Conservation (phyloP, 139 green algal genomes). For the Chlamydomonas sp. region DNA sequence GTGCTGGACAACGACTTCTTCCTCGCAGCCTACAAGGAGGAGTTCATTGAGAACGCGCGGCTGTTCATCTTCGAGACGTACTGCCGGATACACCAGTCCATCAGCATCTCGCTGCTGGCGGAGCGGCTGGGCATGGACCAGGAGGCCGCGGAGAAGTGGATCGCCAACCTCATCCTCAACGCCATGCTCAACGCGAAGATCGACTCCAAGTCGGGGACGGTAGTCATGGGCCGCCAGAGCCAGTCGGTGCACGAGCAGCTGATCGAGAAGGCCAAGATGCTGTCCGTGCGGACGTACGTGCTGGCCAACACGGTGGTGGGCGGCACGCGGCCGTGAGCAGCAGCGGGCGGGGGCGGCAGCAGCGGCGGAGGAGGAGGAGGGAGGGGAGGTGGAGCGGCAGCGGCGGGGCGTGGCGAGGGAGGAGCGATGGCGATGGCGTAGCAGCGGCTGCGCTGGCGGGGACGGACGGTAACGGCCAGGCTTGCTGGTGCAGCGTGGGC, state of each 20-base stretch:
- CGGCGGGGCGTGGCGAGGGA: no score
- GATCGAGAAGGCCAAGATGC: constrained; percentile 89
- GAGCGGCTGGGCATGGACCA: constrained; percentile 90
- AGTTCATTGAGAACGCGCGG: constrained; percentile 96
- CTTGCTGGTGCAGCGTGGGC: no score
- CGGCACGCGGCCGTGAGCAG: constrained; percentile 32
- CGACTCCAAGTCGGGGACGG: constrained; percentile 91
- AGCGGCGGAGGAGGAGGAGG: neutral
- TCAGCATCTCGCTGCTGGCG: constrained; percentile 89
- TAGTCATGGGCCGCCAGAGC: constrained; percentile 91
- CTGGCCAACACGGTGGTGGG: constrained; percentile 90
- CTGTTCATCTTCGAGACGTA: constrained; percentile 99
- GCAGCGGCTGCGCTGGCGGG: no score
- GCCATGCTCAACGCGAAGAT: constrained; percentile 97
- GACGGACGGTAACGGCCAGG: no score
- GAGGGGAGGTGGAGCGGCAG: neutral
- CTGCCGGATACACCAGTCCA: constrained; percentile 86
- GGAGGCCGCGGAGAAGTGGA: constrained; percentile 94
- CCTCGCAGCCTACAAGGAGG: constrained; percentile 86
- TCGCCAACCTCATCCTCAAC: constrained; percentile 94
- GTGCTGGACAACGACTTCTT: constrained; percentile 97
- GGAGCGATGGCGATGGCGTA: no score
- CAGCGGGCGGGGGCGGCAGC: neutral
- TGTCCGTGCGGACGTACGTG: constrained; percentile 89
- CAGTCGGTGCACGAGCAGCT: constrained; percentile 76